Evolutionary conservation across 352 stramenopile species (phyloP).

Genomic region (Phytophthora palmivora): DNA sequence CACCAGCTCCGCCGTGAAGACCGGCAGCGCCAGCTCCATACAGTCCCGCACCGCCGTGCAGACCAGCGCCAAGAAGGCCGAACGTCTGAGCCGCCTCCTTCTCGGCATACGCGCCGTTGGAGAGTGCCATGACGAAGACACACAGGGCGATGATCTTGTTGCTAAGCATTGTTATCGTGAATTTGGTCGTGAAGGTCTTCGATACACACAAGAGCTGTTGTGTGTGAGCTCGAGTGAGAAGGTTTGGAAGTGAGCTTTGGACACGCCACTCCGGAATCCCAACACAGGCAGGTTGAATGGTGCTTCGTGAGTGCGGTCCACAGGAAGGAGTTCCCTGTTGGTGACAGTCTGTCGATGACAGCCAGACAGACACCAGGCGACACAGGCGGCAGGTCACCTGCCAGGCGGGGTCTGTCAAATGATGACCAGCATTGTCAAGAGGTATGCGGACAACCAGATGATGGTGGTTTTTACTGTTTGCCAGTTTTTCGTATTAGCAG

Average conservation of each 20-base stretch:
- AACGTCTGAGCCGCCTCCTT: conserved; percentile 26
- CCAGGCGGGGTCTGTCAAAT: no score
- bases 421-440: no score
- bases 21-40: no score
- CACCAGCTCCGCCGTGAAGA: not conserved
- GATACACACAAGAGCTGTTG: not conserved
- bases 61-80: conserved; percentile 11
- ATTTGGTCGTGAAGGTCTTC: not conserved
- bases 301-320: no score
- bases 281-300: no score
- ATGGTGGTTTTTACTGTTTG: no score
- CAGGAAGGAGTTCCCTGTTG: no score
- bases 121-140: conserved; percentile 14
- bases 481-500: no score
- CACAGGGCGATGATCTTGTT: conserved; percentile 23
- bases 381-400: no score
- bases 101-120: conserved; percentile 1
- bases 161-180: conserved; percentile 14
- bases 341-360: no score
- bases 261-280: not conserved
- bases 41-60: not conserved
- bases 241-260: conserved; percentile 13
- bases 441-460: no score
- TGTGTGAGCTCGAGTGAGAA: conserved; percentile 4
- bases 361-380: no score